These are phyloP conservation scores for Arthrobotrys conoides DNA, from an alignment of 2,329 filamentous ascomycete genomes.

Conservation along the genomic window DNA sequence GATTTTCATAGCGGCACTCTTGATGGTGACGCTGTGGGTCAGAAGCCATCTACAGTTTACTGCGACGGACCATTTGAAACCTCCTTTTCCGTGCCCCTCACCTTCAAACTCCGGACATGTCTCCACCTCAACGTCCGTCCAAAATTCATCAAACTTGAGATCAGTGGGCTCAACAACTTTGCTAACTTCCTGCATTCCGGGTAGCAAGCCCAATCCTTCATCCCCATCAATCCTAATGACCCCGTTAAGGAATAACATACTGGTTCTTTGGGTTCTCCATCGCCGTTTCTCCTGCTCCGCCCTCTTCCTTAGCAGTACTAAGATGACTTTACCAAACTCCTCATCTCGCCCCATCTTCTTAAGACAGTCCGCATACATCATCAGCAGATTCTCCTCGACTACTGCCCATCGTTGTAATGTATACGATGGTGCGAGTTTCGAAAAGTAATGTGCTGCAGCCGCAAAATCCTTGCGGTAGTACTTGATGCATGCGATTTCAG, in stretches of 20 bases:
- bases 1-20: conserved; percentile 76
- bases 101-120: conserved; percentile 78
- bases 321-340: conserved; percentile 81
- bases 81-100: conserved; percentile 72
- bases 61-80: conserved; percentile 75
- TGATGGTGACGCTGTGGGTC: conserved; percentile 77
- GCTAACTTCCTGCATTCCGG: conserved; percentile 73
- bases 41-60: conserved; percentile 80
- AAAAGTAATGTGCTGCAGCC: conserved; percentile 82
- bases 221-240: conserved; percentile 50
- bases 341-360: conserved; percentile 81
- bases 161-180: conserved; percentile 69
- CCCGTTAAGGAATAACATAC: conserved; percentile 52
- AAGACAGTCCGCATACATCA: conserved; percentile 87
- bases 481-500: conserved; percentile 88
- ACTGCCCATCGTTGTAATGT: conserved; percentile 82
- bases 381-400: conserved; percentile 85
- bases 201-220: conserved; percentile 45
- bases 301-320: conserved; percentile 81
- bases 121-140: conserved; percentile 78
- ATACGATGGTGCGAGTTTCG: conserved; percentile 83
- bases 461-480: conserved; percentile 79
- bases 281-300: conserved; percentile 72
- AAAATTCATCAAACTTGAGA: conserved; percentile 76
- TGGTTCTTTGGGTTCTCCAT: conserved; percentile 66